phyloP scores from a whole-genome alignment of 2,329 filamentous ascomycete species.

The Ophiostoma sp. region DNA sequence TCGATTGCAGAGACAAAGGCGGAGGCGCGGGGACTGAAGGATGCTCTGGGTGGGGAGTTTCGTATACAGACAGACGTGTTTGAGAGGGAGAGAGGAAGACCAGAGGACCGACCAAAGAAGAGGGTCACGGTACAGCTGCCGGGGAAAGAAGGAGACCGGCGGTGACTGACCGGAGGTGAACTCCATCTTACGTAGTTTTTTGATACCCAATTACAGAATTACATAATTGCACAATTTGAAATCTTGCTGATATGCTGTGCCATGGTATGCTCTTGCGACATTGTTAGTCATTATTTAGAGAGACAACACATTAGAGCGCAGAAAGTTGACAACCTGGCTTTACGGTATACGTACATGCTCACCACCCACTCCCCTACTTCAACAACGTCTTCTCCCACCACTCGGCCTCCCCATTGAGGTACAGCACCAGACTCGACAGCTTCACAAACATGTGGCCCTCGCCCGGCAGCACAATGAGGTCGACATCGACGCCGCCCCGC shows the following conservation, averaged over 20 bases:
- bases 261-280: no score
- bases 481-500: conserved; percentile 44
- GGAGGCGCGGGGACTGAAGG: neutral
- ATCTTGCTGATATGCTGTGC: no score
- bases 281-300: no score
- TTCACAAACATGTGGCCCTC: conserved; percentile 54
- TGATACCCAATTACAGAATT: no score
- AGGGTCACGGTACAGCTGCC: neutral
- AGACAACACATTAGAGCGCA: no score
- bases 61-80: neutral
- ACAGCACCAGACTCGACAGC: conserved; percentile 42
- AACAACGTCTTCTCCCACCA: conserved; percentile 50
- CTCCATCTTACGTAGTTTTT: no score
- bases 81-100: neutral
- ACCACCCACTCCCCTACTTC: neutral
- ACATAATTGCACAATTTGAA: no score
- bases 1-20: conserved; percentile 11
- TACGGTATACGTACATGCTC: no score
- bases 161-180: no score
- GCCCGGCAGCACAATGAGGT: conserved; percentile 49
- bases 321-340: no score
- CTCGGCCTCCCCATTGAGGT: conserved; percentile 47
- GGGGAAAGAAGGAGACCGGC: neutral
- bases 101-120: neutral
- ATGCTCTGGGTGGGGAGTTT: neutral